These are phyloP conservation scores for Apiospora aurea DNA, from an alignment of 2,329 filamentous ascomycete species.

Conservation along the genomic window DNA sequence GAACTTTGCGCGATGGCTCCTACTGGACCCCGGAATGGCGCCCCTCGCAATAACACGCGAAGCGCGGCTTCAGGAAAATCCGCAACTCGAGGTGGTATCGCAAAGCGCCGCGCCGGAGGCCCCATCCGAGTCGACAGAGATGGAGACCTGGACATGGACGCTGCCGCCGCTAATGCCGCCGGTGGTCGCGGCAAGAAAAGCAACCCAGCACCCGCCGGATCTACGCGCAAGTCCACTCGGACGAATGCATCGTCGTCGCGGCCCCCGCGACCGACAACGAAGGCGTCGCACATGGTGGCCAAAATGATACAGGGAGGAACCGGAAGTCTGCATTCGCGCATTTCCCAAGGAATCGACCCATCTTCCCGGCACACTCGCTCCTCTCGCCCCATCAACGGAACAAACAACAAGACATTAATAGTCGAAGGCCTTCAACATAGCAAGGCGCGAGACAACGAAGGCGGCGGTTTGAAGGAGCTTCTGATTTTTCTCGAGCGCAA, in stretches of 20 bases:
- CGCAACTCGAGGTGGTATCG: conserved; percentile 52
- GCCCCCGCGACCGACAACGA: conserved; percentile 38
- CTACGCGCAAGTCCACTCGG: conserved; percentile 31
- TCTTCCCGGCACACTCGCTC: conserved; percentile 34
- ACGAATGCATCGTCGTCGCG: conserved; percentile 32
- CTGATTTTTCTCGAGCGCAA: conserved; percentile 76
- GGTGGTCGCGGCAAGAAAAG: conserved; percentile 36
- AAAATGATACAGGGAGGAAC: conserved; percentile 49
- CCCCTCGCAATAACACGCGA: conserved; percentile 11
- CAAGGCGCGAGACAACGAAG: conserved; percentile 70
- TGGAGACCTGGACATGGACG: conserved; percentile 67
- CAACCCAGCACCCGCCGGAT: conserved; percentile 34
- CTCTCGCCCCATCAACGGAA: conserved; percentile 32
- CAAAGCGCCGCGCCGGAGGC: conserved; percentile 53
- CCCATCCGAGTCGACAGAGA: conserved; percentile 56
- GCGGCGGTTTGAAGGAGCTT: conserved; percentile 70
- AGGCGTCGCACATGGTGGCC: conserved; percentile 51
- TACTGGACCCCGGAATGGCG: conserved; percentile 33
- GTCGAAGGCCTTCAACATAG: conserved; percentile 72
- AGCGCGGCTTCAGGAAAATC: conserved; percentile 31
- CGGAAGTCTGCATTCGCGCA: conserved; percentile 44
- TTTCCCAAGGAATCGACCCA: conserved; percentile 42
- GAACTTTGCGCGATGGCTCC: conserved; percentile 32
- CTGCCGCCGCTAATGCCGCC: conserved; percentile 44
- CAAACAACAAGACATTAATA: conserved; percentile 49